Evolutionary conservation across 2,329 filamentous ascomycete genomes (phyloP), one percentile per base, ranked within the genome.

Genomic region (Colletotrichum melonis): DNA sequence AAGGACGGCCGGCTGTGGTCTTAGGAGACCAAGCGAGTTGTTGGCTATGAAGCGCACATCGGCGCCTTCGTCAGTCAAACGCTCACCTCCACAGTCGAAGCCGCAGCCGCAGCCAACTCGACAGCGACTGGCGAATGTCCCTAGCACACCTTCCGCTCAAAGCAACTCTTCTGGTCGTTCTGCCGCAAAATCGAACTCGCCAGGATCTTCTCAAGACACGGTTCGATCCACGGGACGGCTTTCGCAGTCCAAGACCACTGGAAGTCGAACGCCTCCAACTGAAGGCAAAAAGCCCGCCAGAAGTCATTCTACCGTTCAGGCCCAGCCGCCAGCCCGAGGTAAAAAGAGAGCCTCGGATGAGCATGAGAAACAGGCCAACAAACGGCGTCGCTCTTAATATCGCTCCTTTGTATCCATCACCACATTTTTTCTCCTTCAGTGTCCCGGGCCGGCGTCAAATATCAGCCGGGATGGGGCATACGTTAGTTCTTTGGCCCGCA

Each of bases 341-440:
- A 26, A 24, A 69, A 24, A 64, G 42, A 71, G 46, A 8, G 7
- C 56, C 28, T 56, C 46, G 28, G 26, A 67, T 26, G 60, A 56
- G 26, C 59, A 19, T 46, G 49, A 62, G 7, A 26, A 38, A 9
- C 32, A 56, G 16, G 8, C 26, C 11, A 28, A 24, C 52, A 72
- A 73, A n/a, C 30, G 57, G 56, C 56, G 62, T 49, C 24, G 55
- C 35, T 71, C 56, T 28, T 60, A 22, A 71, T 49, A 32, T 35
- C 16, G 46, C 59, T 54, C 49, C 49, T 56, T 60, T 71, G 26
- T 60, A 54, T 69, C 32, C n/a, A 46, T n/a, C 7, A 59, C 16
- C 60, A 26, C 30, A 24, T 46, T 19, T 62, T 46, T 59, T 60
- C 32, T 26, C 54, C 19, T 62, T 57, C 55, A 14, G 28, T 30